Percentiles rank a stretch among this genome's conserved stretches.
These are phyloP conservation scores for Claviceps sp. DNA, from an alignment of 2,329 filamentous ascomycete genomes.

Conservation along the genomic window DNA sequence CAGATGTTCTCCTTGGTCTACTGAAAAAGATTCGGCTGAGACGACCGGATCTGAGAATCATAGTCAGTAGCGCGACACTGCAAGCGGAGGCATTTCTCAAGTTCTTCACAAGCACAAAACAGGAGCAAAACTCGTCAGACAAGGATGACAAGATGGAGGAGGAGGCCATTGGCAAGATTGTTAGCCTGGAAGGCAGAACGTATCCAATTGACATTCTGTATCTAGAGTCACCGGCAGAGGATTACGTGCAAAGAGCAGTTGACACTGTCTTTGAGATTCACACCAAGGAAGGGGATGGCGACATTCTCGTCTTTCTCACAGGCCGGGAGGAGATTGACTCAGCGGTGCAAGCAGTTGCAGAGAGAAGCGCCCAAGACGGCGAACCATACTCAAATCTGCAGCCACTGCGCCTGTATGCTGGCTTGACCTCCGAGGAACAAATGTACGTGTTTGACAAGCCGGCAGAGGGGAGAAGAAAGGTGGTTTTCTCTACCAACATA, in stretches of 20 bases:
- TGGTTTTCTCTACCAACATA: slow-evolving; percentile 90
- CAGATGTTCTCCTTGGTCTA: slow-evolving; percentile 78
- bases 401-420: slow-evolving; percentile 70
- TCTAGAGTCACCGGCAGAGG: slow-evolving; percentile 61
- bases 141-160: slow-evolving; percentile 14
- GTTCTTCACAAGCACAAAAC: slow-evolving; percentile 50
- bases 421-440: slow-evolving; percentile 78
- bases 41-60: slow-evolving; percentile 68
- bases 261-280: slow-evolving; percentile 83
- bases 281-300: slow-evolving; percentile 62
- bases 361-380: slow-evolving; percentile 50
- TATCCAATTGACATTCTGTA: slow-evolving; percentile 84
- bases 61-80: slow-evolving; percentile 86
- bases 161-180: slow-evolving; percentile 35
- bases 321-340: slow-evolving; percentile 87
- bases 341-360: slow-evolving; percentile 64
- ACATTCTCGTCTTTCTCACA: slow-evolving; percentile 83
- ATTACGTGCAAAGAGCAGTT: slow-evolving; percentile 76
- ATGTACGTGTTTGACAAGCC: slow-evolving; percentile 88
- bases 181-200: slow-evolving; percentile 76
- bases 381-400: slow-evolving; percentile 15
- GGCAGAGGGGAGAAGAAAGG: slow-evolving; percentile 71
- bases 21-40: slow-evolving; percentile 80
- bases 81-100: slow-evolving; percentile 75
- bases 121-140: slow-evolving; percentile 18